Evolutionary conservation across 441 rosid species (phyloP), one percentile per base, ranked within the genome.

Genomic region (Populus tomentosa): DNA sequence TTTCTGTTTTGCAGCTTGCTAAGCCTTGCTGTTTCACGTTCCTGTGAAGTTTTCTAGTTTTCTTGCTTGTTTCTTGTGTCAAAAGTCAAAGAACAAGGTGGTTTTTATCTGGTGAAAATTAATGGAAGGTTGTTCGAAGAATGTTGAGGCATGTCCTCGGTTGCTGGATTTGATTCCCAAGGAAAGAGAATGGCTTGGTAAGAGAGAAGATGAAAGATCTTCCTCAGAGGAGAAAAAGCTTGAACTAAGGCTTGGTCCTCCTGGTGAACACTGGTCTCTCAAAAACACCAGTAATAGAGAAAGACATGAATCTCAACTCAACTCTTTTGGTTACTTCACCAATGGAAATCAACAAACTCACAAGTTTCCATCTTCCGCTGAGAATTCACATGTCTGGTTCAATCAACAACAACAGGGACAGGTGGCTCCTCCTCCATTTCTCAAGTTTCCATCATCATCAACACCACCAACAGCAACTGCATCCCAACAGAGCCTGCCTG

Each of bases 231-330:
- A 91, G 84, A 88, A 84, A 81, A 86, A 89, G 79, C 97, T 95
- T 63, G 98, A 95, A 77, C 89, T 95, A 6, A 92, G 91, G 86
- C 98, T 95, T 79, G 98, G 92, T 80, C 99, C 93, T 9, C 99
- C 99, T 30, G 97, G 95, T 62, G 90, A 88, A 67, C 87, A 78
- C 79, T 85, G 89, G 89, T 77, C 82, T 78, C 67, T 69, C 71
- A 77, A 79, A 28, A 79, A 1, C 70, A 70, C 71, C 35, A 71
- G 40, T 3, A 30, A 24, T 50, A 69, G 75, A 70, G 89, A 84
- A 71, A 81, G 77, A 50, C 84, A 90, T 38, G 86, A 84, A 73
- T 82, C 88, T 80, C 77, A 18, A 53, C 21, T 84, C 77, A 88
- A 84, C 59, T 88, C 85, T 76, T 87, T 88, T 65, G 86, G 86